A percentile compares a stretch with the other conserved stretches of the same genome.
Evolutionary conservation across 2,329 filamentous ascomycete species (phyloP).

Genomic region (Cadophora luteo-olivacea): DNA sequence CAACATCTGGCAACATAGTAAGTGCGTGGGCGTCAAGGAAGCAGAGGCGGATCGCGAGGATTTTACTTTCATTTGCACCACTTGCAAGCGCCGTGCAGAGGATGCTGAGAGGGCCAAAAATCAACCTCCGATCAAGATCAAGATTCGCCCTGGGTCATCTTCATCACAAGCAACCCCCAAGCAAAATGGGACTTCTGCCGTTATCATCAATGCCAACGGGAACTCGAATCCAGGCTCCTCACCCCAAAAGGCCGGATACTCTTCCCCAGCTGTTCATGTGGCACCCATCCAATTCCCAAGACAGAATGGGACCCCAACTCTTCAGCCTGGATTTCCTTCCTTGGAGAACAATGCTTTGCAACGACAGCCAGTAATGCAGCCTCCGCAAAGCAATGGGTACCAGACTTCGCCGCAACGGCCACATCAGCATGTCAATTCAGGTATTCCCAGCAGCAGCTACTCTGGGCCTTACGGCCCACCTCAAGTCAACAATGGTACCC

Average conservation of each 20-base stretch:
- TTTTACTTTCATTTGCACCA: slow-evolving; percentile 84
- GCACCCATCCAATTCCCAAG: slow-evolving; percentile 22
- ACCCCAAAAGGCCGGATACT: slow-evolving; percentile 26
- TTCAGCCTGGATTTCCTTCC: slow-evolving; percentile 15
- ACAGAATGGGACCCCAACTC: slow-evolving; percentile 5
- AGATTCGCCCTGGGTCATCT: slow-evolving; percentile 56
- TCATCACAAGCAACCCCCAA: slow-evolving; percentile 47
- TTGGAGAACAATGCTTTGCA: slow-evolving; percentile 20
- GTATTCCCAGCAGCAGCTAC: slow-evolving; percentile 18
- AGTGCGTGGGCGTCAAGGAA: slow-evolving; percentile 82
- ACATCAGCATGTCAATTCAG: background rate
- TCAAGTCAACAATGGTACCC: slow-evolving; percentile 24
- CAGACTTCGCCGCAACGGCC: slow-evolving; percentile 18
- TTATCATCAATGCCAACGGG: slow-evolving; percentile 29
- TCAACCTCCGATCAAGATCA: slow-evolving; percentile 62
- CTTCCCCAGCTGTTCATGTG: slow-evolving; percentile 16
- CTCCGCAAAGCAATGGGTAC: slow-evolving; percentile 24
- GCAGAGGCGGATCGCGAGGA: slow-evolving; percentile 82
- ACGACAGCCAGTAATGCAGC: slow-evolving; percentile 16
- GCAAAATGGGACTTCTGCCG: slow-evolving; percentile 33
- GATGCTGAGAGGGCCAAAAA: slow-evolving; percentile 66
- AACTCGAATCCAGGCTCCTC: slow-evolving; percentile 26
- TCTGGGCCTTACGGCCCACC: slow-evolving; percentile 29
- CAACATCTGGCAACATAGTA: slow-evolving; percentile 96
- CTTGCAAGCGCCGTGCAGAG: slow-evolving; percentile 74